Base-by-base conservation (phyloP, 2,329 filamentous ascomycete genomes). In the Ramularia endophylla region DNA sequence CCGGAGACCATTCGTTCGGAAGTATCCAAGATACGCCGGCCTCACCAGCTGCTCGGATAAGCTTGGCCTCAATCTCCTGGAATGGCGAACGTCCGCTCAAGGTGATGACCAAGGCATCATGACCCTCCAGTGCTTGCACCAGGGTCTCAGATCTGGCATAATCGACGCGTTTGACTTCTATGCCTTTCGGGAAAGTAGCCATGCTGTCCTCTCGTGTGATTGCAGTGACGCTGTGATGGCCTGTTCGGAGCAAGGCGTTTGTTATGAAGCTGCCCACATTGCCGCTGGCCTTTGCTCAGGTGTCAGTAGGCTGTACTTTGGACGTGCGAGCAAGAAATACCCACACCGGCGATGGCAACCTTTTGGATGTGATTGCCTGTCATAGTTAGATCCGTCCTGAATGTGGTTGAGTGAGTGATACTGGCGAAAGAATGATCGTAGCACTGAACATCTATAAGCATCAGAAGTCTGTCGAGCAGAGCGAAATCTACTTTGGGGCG, bases 181-280 rank as follows among this genome's bases (percentile, higher is more conserved):
- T 57, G 15, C 60, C 69, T 0, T 54, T 47, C 6, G 69, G 70
- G 3, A 75, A 58, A 0, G 50, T 62, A 44, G 50, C 60, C 3
- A 56, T 65, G 49, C 70, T 72, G 20, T 64, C 67, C 2, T 48
- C 38, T 32, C 74, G 72, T 2, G 68, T 69, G 29, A 78, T 57
- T 44, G 71, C 71, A 1, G 73, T 77, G 44, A 78, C 57, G 11
- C 51, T 67, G 54, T 74, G 70, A 33, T 67, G 67, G 40, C 69
- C 69, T 18, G 62, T 65, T 27, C 62, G 59, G 32, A 71, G 51
- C 4, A 75, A 59, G n/a, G 62, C 62, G 4, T 59, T 48, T 29
- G 62, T 51, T 39, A 68, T 65, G 32, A 57, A 48, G 2, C 53
- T 53, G n/a, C 69, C 70, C 28, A 66, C 47, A 25, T 57, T 58